phyloP scores from a whole-genome alignment of 2,329 filamentous ascomycete genomes.

The Aspergillus ibericus region DNA sequence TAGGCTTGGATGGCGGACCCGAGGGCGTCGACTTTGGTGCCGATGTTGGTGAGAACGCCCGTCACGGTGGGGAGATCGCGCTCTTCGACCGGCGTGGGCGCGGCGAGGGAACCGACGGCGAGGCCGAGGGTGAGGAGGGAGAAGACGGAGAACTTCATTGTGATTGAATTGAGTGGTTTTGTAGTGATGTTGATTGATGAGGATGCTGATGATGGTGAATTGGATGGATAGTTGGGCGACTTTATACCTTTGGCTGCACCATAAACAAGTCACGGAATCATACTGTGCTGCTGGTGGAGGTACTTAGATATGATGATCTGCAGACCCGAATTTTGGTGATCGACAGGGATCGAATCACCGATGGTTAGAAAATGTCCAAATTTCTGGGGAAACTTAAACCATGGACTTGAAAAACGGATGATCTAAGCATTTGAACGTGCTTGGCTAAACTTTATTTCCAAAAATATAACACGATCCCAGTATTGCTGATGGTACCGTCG shows the following conservation, averaged over 20 bases:
- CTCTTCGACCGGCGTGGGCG: slow-evolving; percentile 9
- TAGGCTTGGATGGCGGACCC: slow-evolving; percentile 10
- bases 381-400: neutral
- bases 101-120: slow-evolving; percentile 11
- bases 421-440: neutral
- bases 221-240: no score
- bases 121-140: slow-evolving; percentile 7
- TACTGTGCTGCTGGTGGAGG: no score
- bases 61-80: slow-evolving; percentile 15
- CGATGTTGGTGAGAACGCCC: slow-evolving; percentile 13
- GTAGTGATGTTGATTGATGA: no score
- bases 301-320: no score
- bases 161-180: neutral
- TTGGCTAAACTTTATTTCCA: neutral
- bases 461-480: neutral
- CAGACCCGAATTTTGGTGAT: neutral
- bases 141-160: slow-evolving; percentile 12
- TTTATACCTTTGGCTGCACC: no score
- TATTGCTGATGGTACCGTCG: no score
- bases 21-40: slow-evolving; percentile 14
- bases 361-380: neutral
- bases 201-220: no score
- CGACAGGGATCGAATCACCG: neutral
- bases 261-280: no score
- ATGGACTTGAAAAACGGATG: neutral